Evolutionary conservation across 352 stramenopile species (phyloP).

Genomic region (Aphanomyces astaci): DNA sequence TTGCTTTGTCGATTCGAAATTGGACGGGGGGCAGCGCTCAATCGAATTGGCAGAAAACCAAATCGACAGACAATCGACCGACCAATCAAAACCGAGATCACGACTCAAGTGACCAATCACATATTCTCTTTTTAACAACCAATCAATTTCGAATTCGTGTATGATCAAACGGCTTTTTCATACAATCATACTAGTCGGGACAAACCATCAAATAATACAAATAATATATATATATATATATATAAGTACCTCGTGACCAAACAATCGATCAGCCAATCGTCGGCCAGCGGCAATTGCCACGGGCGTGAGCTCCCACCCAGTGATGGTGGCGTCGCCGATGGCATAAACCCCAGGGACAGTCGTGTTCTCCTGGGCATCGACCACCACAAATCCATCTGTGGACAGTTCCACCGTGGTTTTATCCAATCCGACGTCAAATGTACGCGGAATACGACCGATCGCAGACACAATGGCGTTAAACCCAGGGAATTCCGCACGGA

Average conservation of each 20-base stretch:
- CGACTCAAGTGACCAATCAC: no score
- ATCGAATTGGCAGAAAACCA: no score
- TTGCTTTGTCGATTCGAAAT: no score
- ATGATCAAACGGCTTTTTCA: not conserved
- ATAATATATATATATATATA: no score
- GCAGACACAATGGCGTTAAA: slow-evolving; percentile 60
- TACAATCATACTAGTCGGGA: no score
- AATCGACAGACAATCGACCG: no score
- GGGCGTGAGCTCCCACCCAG: slow-evolving; percentile 61
- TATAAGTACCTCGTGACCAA: slow-evolving; percentile 55
- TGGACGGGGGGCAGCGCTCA: no score
- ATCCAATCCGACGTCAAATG: slow-evolving; percentile 71
- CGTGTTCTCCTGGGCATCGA: slow-evolving; percentile 89
- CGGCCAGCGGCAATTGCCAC: slow-evolving; percentile 81
- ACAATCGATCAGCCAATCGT: slow-evolving; percentile 79
- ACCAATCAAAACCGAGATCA: no score
- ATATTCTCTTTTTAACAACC: not conserved
- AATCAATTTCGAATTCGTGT: not conserved
- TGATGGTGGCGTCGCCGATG: slow-evolving; percentile 57
- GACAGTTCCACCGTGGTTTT: slow-evolving; percentile 54
- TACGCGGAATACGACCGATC: slow-evolving; percentile 81
- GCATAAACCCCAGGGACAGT: slow-evolving; percentile 70
- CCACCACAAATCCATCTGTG: slow-evolving; percentile 58
- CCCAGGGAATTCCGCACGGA: slow-evolving; percentile 30
- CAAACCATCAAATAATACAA: no score